Base-by-base conservation (phyloP, 176 grass and related monocot species). In the Phyllostachys edulis region DNA sequence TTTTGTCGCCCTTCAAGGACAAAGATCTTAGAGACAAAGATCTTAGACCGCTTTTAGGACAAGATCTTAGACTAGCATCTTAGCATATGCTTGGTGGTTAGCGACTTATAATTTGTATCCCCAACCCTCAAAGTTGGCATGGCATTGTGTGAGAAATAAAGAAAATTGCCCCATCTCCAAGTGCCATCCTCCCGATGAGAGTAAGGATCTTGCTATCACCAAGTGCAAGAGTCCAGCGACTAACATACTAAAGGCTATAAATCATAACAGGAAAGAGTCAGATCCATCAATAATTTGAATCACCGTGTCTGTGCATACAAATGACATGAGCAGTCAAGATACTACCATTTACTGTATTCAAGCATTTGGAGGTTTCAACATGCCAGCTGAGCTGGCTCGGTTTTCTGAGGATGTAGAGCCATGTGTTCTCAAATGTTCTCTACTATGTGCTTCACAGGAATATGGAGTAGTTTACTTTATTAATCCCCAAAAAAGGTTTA, bases 401-500 rank as follows among this genome's bases (percentile, higher is more conserved):
- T 71, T 69, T 86, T 71, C 41, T 77, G 38, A 89, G 70, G 42
- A 71, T 49, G 34, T 75, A 20, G 37, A 52, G 38, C 59, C 71
- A 73, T 80, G 69, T 66, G 24, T 80, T 56, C 9, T 73, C 47
- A 47, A 72, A 74, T 65, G 15, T 56, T 57, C 68, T 82, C 42
- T 47, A 76, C 42, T 10, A 18, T 46, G 34, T 69, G 72, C 63
- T 77, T 85, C 26, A 75, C 38, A 80, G 54, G 42, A 61, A 75
- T 80, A 80, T 64, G 57, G 21, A 81, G 50, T 54, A 82, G 71
- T 79, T 55, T 71, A 85, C 38, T 57, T 71, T 71, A 84, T 26
- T 60, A 75, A 75, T 65, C 3, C n/a, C 40, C 27, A 47, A 79
- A 75, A 3, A 61, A 69, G 5, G 49, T 63, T 39, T 16, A 45